Conservation (phyloP, 306 rosid species). For the Luffa acutangula region DNA sequence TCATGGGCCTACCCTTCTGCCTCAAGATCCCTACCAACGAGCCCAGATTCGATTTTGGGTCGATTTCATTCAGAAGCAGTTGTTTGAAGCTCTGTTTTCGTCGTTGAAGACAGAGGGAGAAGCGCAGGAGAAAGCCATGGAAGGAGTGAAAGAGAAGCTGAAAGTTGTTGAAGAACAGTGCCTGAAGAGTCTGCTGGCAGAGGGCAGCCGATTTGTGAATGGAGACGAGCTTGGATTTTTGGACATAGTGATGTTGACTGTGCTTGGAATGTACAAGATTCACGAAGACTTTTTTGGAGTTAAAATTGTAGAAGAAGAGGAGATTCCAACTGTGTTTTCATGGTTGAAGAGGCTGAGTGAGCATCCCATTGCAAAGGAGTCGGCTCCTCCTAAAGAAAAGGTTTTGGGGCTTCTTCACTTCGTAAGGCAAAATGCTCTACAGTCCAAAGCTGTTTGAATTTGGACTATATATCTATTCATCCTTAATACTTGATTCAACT, state of each 20-base stretch:
- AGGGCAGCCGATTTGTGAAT: background rate
- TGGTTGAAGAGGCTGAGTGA: constrained; percentile 9
- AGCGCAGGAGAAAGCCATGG: constrained; percentile 14
- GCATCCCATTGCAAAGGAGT: constrained; percentile 10
- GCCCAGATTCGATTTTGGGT: constrained; percentile 26
- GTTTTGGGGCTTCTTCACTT: constrained; percentile 1
- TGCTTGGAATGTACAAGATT: constrained; percentile 13
- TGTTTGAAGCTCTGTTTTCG: background rate
- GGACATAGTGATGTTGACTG: constrained; percentile 9
- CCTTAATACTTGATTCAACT: too few relatives aligned
- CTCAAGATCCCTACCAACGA: constrained; percentile 14
- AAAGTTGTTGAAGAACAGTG: constrained; percentile 14
- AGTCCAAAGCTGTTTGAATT: background rate
- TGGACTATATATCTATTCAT: too few relatives aligned
- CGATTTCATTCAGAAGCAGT: constrained; percentile 17
- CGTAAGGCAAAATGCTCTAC: background rate
- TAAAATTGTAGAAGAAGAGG: constrained; percentile 11
- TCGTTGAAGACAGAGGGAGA: constrained; percentile 9
- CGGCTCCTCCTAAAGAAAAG: constrained; percentile 17
- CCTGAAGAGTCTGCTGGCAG: constrained; percentile 9
- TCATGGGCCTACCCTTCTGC: constrained; percentile 8
- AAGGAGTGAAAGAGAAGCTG: constrained; percentile 9
- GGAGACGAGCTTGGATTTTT: constrained; percentile 11
- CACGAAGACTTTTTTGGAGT: constrained; percentile 22
- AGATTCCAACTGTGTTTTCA: constrained; percentile 11